Base-by-base conservation (phyloP, 2,329 filamentous ascomycete genomes). In the Alternaria burnsii region DNA sequence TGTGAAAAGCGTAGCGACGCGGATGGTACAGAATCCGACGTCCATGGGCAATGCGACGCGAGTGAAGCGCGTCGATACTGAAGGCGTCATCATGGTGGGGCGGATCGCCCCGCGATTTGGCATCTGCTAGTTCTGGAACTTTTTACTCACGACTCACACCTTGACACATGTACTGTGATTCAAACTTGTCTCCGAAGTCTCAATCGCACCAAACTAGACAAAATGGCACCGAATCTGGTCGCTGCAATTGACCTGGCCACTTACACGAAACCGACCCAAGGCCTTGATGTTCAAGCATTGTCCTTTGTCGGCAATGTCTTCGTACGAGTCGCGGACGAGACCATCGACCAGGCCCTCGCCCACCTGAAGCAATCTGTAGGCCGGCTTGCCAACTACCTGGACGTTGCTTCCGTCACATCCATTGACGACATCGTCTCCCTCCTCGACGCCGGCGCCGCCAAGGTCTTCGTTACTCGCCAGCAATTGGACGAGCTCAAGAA, bases 391-490 rank as follows among this genome's bases (percentile, higher is more conserved):
- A 86, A 91, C 66, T 93, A 91, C 76, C 86, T 97, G 67, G 92
- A 97, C 71, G 93, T 89, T 52, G 90, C 91, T 5, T 81, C 81
- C 22, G 84, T 98, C 40, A 78, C 86, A 32, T 88, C 88, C 11
- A 82, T 83, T 56, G 90, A 93, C 67, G 91, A 96, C 65, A 83
- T 98, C 36, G 81, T 94, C 55, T 86, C 91, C 47, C 85, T 98
- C 36, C 87, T 99, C 57, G 92, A 99, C 77, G 87, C 89, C 65
- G 95, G 95, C 61, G 93, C 93, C 7, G 87, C 89, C 53, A 95
- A 90, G 76, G 90, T 95, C 63, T 95, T 98, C 77, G 91, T 97
- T 52, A 86, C 86, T 18, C 86, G 89, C 48, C 84, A 88, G 58
- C 90, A 93, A 75, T 82, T 96, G 54, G 82, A 83, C 41, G 77